Percentiles rank a stretch among this genome's conserved stretches.
Evolutionary conservation across 345 rosid genomes (phyloP).

Genomic region (Xanthoceras sorbifolium): DNA sequence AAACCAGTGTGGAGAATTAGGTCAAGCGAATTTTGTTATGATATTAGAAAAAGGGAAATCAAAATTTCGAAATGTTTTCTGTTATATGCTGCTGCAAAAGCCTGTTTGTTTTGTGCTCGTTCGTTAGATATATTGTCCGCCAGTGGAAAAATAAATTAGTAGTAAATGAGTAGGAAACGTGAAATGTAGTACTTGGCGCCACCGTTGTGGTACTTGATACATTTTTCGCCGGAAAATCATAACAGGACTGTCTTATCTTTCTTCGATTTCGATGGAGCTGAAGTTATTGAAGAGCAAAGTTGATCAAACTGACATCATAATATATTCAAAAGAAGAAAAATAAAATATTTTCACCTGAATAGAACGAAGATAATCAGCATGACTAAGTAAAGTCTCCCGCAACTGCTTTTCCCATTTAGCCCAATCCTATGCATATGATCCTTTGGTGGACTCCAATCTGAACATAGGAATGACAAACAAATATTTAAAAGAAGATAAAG

Average conservation of each 20-base stretch:
- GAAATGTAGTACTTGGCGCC: no score
- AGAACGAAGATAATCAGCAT: conserved; percentile 65
- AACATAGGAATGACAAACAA: conserved; percentile 11
- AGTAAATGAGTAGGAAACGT: no score
- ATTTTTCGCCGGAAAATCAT: no score
- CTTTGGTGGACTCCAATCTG: conserved; percentile 82
- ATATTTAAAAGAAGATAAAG: conserved; percentile 5
- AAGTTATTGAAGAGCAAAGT: not conserved
- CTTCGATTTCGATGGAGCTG: no score
- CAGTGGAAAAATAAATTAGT: not conserved
- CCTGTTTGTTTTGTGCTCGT: not conserved
- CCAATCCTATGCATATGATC: conserved; percentile 76
- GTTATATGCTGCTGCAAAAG: not conserved
- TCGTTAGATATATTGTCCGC: not conserved
- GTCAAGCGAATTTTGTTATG: conserved; percentile 3
- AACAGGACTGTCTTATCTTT: no score
- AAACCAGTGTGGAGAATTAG: not conserved
- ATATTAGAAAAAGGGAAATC: not conserved
- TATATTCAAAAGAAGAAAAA: not conserved
- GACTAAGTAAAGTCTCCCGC: conserved; percentile 46
- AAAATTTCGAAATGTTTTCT: not conserved
- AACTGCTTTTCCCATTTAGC: conserved; percentile 80
- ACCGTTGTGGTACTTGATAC: no score
- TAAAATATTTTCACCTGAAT: conserved; percentile 54
- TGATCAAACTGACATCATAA: not conserved